These are phyloP conservation scores for Eucalyptus coolabah DNA, from an alignment of 345 rosid species.

Conservation along the genomic window DNA sequence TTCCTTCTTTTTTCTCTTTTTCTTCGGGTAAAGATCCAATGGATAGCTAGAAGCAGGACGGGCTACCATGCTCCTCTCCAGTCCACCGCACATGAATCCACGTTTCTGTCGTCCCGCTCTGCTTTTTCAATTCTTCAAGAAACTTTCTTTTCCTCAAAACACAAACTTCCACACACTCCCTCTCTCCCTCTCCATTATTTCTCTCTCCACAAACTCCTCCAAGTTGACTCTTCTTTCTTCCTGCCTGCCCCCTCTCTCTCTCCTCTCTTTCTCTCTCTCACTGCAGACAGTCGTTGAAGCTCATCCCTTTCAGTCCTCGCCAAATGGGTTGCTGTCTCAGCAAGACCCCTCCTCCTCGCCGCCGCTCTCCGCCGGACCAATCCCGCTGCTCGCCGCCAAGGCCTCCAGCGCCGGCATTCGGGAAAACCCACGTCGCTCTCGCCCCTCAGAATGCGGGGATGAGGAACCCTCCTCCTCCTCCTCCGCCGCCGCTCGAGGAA, in stretches of 20 bases:
- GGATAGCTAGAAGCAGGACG: neutral
- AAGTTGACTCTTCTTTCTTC: neutral
- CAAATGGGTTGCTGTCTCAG: slow-evolving; percentile 63
- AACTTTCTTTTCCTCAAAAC: neutral
- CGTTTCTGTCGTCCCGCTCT: neutral
- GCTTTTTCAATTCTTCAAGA: neutral
- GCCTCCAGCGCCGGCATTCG: neutral
- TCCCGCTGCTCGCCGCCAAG: slow-evolving; percentile 4
- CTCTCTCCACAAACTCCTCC: neutral
- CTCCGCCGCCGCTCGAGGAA: slow-evolving; percentile 26
- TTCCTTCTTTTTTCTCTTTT: neutral
- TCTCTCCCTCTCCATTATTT: neutral
- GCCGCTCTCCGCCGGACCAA: slow-evolving; percentile 1
- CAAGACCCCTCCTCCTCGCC: neutral
- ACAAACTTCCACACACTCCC: neutral
- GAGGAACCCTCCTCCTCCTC: neutral
- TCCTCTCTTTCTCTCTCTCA: neutral
- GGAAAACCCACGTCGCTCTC: neutral
- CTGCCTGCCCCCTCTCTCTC: neutral
- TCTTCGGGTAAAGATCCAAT: neutral
- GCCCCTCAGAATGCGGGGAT: neutral
- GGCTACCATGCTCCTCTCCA: neutral
- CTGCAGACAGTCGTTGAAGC: neutral
- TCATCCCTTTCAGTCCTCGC: neutral
- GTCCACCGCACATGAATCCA: neutral